Percentiles rank a stretch among this genome's conserved stretches.
Conservation (phyloP, 257 asterid species). For the Fraxinus excelsior region DNA sequence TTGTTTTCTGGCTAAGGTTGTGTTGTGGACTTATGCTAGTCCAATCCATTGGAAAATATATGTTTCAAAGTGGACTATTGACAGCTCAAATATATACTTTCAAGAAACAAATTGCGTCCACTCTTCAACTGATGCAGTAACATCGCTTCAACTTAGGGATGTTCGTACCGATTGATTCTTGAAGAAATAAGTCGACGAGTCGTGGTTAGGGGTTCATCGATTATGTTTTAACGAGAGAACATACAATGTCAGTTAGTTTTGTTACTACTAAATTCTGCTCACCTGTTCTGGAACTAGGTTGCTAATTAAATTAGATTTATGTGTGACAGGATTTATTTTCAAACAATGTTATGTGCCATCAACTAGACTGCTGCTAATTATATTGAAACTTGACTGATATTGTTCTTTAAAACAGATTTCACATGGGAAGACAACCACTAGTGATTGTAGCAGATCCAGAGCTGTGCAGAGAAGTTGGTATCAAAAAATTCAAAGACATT, state of each 20-base stretch:
- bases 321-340: no score
- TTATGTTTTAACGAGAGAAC: neutral
- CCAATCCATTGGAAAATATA: no score
- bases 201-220: neutral
- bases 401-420: constrained; percentile 54
- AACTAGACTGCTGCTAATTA: neutral
- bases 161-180: neutral
- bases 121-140: neutral
- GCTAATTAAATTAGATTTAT: no score
- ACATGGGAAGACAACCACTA: constrained; percentile 93
- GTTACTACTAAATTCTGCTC: neutral
- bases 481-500: constrained; percentile 72
- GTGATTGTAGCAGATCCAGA: constrained; percentile 91
- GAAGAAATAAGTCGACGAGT: neutral
- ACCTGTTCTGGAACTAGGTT: neutral
- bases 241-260: neutral
- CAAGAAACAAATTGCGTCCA: neutral
- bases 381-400: neutral
- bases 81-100: neutral
- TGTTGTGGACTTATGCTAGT: neutral
- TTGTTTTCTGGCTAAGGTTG: neutral
- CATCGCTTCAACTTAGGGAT: neutral
- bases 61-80: neutral
- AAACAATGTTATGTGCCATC: no score
- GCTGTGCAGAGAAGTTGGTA: constrained; percentile 88